phyloP scores from a whole-genome alignment of 2,329 filamentous ascomycete genomes.

The Lomentospora prolificans region DNA sequence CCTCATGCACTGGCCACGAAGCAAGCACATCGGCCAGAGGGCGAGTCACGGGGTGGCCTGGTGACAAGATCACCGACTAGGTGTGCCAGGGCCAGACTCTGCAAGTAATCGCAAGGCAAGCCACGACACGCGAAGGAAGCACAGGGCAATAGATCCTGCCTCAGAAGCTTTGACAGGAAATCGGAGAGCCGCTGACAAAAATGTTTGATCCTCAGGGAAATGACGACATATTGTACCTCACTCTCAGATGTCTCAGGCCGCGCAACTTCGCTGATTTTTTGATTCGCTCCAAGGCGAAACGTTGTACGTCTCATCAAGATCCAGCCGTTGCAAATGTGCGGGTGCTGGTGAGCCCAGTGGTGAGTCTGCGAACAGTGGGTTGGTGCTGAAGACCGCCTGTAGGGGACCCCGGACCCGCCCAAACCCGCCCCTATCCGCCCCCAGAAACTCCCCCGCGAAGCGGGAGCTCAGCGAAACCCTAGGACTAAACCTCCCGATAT shows the following conservation, averaged over 20 bases:
- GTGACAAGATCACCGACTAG: constrained; percentile 1
- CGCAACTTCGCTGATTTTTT: not conserved
- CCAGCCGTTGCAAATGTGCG: not conserved
- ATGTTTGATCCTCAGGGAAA: constrained; percentile 7
- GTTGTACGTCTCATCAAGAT: not conserved
- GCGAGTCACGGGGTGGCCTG: not conserved
- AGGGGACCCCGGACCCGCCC: not conserved
- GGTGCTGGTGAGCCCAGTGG: constrained; percentile 1
- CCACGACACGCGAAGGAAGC: not conserved
- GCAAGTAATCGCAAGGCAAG: constrained; percentile 1
- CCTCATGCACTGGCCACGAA: too few species aligned
- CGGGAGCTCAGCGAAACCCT: not conserved
- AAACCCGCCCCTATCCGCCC: not conserved
- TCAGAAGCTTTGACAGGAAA: not conserved
- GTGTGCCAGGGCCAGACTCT: constrained; percentile 8
- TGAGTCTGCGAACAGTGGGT: constrained; percentile 2
- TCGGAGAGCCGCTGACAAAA: not conserved
- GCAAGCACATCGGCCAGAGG: too few species aligned
- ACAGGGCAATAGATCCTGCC: constrained; percentile 3
- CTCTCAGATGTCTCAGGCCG: not conserved
- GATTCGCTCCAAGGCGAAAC: constrained; percentile 1
- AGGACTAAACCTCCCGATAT: not conserved
- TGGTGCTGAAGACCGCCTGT: constrained; percentile 2
- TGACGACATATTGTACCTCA: not conserved
- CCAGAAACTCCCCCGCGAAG: constrained; percentile 1